Percentiles rank a stretch among this genome's conserved stretches.
Evolutionary conservation across 2,329 filamentous ascomycete genomes (phyloP).

Genomic region (Zarea fungicola): DNA sequence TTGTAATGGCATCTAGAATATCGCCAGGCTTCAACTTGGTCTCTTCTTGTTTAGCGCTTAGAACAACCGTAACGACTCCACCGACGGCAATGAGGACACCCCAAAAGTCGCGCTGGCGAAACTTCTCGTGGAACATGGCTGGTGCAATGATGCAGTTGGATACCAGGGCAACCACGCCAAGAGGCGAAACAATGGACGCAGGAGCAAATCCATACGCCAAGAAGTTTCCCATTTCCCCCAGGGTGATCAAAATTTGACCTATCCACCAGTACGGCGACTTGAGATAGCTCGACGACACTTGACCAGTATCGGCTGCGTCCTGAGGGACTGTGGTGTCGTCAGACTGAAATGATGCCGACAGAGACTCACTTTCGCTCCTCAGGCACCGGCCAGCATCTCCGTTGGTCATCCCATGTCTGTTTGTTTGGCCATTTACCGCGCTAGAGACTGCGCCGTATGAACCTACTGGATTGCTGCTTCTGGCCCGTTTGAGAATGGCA

Average conservation of each 20-base stretch:
- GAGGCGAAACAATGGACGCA: slow-evolving; percentile 91
- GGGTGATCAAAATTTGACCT: slow-evolving; percentile 84
- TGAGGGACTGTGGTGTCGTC: slow-evolving; percentile 20
- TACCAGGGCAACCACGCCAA: slow-evolving; percentile 93
- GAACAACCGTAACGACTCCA: slow-evolving; percentile 86
- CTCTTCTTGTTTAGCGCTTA: slow-evolving; percentile 85
- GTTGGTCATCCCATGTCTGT: slow-evolving; percentile 21
- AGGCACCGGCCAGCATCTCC: slow-evolving; percentile 31
- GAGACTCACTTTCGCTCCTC: slow-evolving; percentile 42
- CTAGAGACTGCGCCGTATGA: slow-evolving; percentile 30
- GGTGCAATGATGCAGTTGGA: slow-evolving; percentile 97
- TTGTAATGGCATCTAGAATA: slow-evolving; percentile 83
- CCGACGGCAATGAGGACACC: slow-evolving; percentile 83
- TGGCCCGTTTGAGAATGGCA: slow-evolving; percentile 45
- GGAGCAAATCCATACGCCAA: slow-evolving; percentile 96
- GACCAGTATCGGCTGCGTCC: slow-evolving; percentile 25
- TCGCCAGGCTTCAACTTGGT: slow-evolving; percentile 86
- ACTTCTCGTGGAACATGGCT: slow-evolving; percentile 85
- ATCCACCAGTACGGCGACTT: slow-evolving; percentile 94
- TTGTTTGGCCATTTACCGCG: slow-evolving; percentile 13
- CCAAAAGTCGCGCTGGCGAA: slow-evolving; percentile 77
- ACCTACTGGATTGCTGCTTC: slow-evolving; percentile 23
- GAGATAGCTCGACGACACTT: slow-evolving; percentile 66
- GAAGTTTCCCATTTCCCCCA: slow-evolving; percentile 95
- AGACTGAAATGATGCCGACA: slow-evolving; percentile 47